These are phyloP conservation scores for Vigna nakashimae DNA, from an alignment of 306 rosid species.

Conservation along the genomic window DNA sequence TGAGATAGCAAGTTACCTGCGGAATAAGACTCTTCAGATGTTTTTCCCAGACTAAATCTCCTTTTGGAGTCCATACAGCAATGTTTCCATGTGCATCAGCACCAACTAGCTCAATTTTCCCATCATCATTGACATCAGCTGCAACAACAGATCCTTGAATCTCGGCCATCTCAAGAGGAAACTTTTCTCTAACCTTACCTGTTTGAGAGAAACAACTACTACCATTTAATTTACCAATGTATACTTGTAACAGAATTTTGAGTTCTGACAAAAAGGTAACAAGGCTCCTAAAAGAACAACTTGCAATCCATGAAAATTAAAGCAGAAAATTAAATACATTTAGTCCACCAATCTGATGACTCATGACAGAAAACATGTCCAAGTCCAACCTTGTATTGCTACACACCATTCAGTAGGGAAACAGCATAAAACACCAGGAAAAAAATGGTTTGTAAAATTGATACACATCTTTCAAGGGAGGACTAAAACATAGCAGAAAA, in stretches of 20 bases:
- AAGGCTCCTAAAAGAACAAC: slow-evolving; percentile 34
- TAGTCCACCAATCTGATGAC: slow-evolving; percentile 6
- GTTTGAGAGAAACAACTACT: slow-evolving; percentile 44
- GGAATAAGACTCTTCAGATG: slow-evolving; percentile 96
- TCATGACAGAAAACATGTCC: slow-evolving; percentile 20
- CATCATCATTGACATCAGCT: slow-evolving; percentile 97
- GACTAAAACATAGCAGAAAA: not conserved
- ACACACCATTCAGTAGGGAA: not conserved
- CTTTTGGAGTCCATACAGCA: slow-evolving; percentile 95
- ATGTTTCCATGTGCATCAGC: slow-evolving; percentile 93
- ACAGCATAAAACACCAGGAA: slow-evolving; percentile 1
- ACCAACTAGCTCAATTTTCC: slow-evolving; percentile 94
- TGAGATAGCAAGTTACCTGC: slow-evolving; percentile 59
- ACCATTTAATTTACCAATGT: slow-evolving; percentile 21
- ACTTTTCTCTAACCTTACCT: slow-evolving; percentile 92
- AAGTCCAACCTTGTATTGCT: slow-evolving; percentile 6
- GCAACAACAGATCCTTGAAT: slow-evolving; percentile 92
- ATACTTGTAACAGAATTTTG: slow-evolving; percentile 1
- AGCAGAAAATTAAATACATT: slow-evolving; percentile 22
- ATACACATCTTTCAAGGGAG: slow-evolving; percentile 9
- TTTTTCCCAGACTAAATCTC: slow-evolving; percentile 84
- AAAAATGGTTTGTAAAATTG: not conserved
- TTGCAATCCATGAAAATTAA: slow-evolving; percentile 25
- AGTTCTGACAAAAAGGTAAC: slow-evolving; percentile 4
- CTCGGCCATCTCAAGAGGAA: slow-evolving; percentile 99